These are phyloP conservation scores for Trichoderma guizhouense DNA, from an alignment of 2,329 filamentous ascomycete species.

Conservation along the genomic window DNA sequence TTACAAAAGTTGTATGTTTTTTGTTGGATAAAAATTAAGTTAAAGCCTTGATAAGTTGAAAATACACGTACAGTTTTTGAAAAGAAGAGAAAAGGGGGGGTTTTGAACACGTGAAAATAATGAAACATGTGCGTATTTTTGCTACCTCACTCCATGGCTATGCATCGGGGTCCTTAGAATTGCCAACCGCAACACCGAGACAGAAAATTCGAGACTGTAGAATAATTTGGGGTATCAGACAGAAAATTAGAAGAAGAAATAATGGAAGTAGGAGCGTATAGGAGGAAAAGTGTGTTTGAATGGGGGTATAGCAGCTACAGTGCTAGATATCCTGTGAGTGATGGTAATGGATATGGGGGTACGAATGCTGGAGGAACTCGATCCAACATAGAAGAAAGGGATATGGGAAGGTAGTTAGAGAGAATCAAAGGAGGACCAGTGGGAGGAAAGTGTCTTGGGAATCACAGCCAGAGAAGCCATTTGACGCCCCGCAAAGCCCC, in stretches of 20 bases:
- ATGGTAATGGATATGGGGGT: background rate
- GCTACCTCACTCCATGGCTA: conserved; percentile 23
- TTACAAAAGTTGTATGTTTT: background rate
- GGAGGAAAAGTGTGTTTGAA: background rate
- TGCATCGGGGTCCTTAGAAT: conserved; percentile 20
- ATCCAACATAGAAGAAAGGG: conserved; percentile 6
- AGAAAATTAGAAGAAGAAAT: background rate
- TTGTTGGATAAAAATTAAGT: background rate
- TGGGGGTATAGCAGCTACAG: background rate
- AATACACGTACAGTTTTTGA: background rate
- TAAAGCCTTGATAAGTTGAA: background rate
- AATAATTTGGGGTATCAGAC: conserved; percentile 16
- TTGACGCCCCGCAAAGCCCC: conserved; percentile 58
- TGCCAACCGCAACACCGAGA: conserved; percentile 5
- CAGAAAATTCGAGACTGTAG: conserved; percentile 4
- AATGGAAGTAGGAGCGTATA: background rate
- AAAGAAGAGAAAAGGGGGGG: background rate
- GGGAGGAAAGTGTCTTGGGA: background rate
- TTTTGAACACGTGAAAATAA: conserved; percentile 15
- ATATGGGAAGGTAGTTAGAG: background rate
- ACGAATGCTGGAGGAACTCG: background rate
- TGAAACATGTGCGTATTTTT: conserved; percentile 16
- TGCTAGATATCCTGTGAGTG: background rate
- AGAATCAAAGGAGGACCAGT: background rate
- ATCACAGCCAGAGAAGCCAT: conserved; percentile 80